Evolutionary conservation across 2,329 filamentous ascomycete genomes (phyloP), one percentile per base, ranked within the genome.

Genomic region (Colletotrichum musae): DNA sequence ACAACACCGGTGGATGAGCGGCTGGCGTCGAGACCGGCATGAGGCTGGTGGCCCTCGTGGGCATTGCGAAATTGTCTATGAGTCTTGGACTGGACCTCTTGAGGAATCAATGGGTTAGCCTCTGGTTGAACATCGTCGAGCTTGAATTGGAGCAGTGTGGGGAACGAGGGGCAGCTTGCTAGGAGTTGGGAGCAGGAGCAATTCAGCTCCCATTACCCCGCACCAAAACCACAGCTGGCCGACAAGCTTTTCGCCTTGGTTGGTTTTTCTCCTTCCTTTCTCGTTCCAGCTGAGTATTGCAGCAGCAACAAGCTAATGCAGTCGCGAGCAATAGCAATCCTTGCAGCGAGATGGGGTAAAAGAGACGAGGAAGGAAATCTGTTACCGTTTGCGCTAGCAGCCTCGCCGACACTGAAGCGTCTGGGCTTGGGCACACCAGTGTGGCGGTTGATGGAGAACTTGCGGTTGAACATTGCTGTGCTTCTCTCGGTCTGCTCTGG

Each of bases 1-100:
- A 98, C 93, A 4, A 98, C 95, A 81, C 95, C 95, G 15, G 95
- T 98, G 16, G 93, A 97, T 52, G 94, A 93, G 80, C 94, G 90
- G 70, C 91, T 93, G 63, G 94, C 92, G 77, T 98, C 95, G 73
- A 98, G 91, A 75, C 95, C 95, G 70, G 95, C 94, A 80, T 98
- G 95, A 56, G 94, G 92, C 78, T 93, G 91, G 83, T 97, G 94
- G 68, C 95, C 95, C 81, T 96, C 94, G 82, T 97, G 95, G 72
- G 94, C 93, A 78, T 91, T 90, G 75, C 95, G 93, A 84, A 98
- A 97, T 79, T 97, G 93, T 72, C 92, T 89, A 81, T 98, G 95
- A 77, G 94, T 92, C 79, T 93, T 92, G 76, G 94, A 97, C 76
- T 88, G 90, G 73, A 91, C 87, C 84, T 97, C 94, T 97, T 36